Evolutionary conservation across 2,329 filamentous ascomycete genomes (phyloP), one percentile per base, ranked within the genome.

Genomic region (Phialocephala sp.): DNA sequence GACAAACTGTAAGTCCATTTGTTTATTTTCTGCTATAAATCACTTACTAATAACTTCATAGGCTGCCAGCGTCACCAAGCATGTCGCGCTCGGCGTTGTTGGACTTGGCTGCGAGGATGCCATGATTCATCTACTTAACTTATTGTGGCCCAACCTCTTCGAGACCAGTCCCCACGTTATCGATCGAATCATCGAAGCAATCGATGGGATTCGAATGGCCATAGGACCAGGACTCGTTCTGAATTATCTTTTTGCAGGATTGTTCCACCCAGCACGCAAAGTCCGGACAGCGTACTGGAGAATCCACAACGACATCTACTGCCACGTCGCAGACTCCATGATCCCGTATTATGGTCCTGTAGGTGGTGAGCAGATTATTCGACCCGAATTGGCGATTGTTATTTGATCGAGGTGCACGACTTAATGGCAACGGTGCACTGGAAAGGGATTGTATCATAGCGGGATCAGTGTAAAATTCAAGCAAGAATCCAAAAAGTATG

Each of bases 121-220:
- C 57, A 98, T 99, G 94, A 85, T 99, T 56, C 95, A 99, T 80
- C 85, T 99, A 32, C 91, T 99, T 71, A 99, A 99, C 80, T 85
- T 99, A 3, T 86, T 99, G 8, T 97, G 94, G 79, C 96, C 95
- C 39, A 99, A 99, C 79, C 85, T 99, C 63, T 99, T 98, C 79
- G 95, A 99, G 80, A 99, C 95, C 5, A 95, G 91, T 73, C 95
- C 95, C 0, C 95, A 99, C 85, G 95, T 99, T 74, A 99, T 99
- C 73, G 95, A 99, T 79, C 89, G 95, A 54, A 96, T 99, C 72
- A 91, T 99, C 69, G 96, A 99, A 79, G 95, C 96, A 59, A 96
- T 99, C 71, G 95, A 98, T 78, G 95, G 94, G 45, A 92, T 99
- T 68, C 89, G 95, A 57, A 93, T 97, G 83, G 93, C 94, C 0